phyloP scores from a whole-genome alignment of 2,329 filamentous ascomycete species.

The Penicillium glabrum region DNA sequence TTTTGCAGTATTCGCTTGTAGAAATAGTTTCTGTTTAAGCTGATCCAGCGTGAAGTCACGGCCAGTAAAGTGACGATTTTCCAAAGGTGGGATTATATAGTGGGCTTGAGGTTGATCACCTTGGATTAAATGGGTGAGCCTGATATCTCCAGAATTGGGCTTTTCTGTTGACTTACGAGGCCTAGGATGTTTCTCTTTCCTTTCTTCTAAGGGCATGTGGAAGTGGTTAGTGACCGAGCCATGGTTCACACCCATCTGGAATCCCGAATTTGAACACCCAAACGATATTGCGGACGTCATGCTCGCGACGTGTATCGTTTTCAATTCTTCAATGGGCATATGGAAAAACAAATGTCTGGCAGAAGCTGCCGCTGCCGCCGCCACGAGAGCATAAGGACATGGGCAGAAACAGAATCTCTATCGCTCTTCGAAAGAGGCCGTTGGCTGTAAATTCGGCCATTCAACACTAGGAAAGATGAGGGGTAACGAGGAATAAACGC shows the following conservation, averaged over 20 bases:
- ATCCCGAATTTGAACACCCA: background rate
- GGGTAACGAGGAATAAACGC: background rate
- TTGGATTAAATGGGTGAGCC: background rate
- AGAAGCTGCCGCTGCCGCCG: background rate
- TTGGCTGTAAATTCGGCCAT: background rate
- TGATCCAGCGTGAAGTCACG: background rate
- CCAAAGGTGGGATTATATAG: background rate
- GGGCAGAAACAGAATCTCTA: background rate
- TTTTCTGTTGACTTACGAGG: background rate
- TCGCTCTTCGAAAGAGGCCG: background rate
- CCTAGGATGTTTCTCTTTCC: background rate
- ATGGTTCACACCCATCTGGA: background rate
- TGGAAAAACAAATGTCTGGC: background rate
- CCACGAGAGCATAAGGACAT: background rate
- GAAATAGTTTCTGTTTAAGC: constrained; percentile 1
- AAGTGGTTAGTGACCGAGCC: background rate
- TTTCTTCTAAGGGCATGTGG: background rate
- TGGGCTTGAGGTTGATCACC: background rate
- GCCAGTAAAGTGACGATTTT: background rate
- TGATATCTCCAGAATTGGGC: background rate
- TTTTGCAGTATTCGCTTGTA: background rate
- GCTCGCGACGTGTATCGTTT: background rate
- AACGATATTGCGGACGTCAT: background rate
- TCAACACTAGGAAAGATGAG: background rate
- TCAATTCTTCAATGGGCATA: background rate